phyloP scores from a whole-genome alignment of 768 basidiomycete genomes.

The Sarcomyxa edulis region DNA sequence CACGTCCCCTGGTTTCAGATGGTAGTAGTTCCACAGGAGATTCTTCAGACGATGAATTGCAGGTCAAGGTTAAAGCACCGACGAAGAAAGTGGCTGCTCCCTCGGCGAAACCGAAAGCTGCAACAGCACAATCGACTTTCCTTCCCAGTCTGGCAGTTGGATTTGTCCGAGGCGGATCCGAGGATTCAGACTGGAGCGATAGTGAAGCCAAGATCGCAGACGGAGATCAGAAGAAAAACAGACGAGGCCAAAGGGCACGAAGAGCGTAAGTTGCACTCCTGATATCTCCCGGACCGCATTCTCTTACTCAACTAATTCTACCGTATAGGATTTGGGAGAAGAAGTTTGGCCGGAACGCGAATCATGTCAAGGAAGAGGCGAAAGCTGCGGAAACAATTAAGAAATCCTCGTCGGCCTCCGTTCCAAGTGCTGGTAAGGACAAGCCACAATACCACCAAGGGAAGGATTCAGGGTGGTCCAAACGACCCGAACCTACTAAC shows the following conservation, averaged over 20 bases:
- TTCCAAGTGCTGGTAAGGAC: too few relatives aligned
- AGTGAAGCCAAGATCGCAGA: conserved; percentile 51
- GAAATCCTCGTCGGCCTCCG: too few relatives aligned
- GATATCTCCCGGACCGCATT: conserved; percentile 1
- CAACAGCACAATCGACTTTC: conserved; percentile 53
- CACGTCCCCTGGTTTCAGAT: conserved; percentile 8
- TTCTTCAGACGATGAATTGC: conserved; percentile 16
- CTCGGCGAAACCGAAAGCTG: conserved; percentile 15
- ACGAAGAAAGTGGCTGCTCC: conserved; percentile 6
- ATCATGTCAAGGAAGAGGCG: conserved; percentile 75
- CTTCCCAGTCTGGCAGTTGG: conserved; percentile 87
- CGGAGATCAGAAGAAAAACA: conserved; percentile 65
- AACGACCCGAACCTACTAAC: too few relatives aligned
- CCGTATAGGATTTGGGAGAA: conserved; percentile 92
- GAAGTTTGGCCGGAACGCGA: conserved; percentile 87
- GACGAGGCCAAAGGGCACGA: conserved; percentile 91
- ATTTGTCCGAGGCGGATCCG: conserved; percentile 74
- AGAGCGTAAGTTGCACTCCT: conserved; percentile 64
- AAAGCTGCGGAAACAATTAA: conserved; percentile 12
- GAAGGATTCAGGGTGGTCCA: too few relatives aligned
- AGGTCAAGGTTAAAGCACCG: conserved; percentile 15
- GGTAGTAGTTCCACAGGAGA: conserved; percentile 29
- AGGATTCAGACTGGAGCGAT: conserved; percentile 74
- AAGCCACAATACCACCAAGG: too few relatives aligned
- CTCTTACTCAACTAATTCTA: conserved; percentile 6